Conservation (phyloP, 1,284 basidiomycete species). For the Trichosporon sp. region DNA sequence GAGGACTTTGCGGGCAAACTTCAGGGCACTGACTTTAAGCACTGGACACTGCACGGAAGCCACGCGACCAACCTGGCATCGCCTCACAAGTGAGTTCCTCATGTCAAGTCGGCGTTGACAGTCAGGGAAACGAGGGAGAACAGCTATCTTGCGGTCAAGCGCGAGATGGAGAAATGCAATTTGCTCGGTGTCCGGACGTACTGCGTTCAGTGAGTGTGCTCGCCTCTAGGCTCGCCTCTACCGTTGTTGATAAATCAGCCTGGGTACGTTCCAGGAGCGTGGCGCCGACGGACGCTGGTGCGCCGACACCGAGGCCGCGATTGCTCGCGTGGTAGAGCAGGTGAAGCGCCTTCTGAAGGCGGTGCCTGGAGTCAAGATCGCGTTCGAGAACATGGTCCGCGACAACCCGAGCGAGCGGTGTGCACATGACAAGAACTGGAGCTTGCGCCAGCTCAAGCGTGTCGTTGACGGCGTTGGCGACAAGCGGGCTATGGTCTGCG, state of each 20-base stretch:
- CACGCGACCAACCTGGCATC: constrained; percentile 15
- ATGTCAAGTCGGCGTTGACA: neutral
- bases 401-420: neutral
- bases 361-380: constrained; percentile 7
- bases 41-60: constrained; percentile 14
- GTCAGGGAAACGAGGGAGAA: neutral
- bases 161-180: constrained; percentile 9
- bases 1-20: neutral
- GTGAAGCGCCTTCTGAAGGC: neutral
- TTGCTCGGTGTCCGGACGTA: constrained; percentile 2
- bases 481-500: constrained; percentile 7
- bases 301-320: neutral
- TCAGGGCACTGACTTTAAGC: too few species aligned
- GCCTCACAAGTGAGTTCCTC: neutral
- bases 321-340: neutral
- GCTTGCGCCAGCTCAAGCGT: neutral
- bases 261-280: neutral
- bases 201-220: constrained; percentile 16
- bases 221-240: too few species aligned
- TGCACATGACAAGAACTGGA: neutral
- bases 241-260: neutral
- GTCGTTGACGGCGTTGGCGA: constrained; percentile 8
- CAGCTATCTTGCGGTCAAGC: neutral
- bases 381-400: constrained; percentile 17
- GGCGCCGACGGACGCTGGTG: neutral